Evolutionary conservation across 805 yeast species (phyloP), one percentile per base, ranked within the genome.

Genomic region (Monosporozyma unispora): DNA sequence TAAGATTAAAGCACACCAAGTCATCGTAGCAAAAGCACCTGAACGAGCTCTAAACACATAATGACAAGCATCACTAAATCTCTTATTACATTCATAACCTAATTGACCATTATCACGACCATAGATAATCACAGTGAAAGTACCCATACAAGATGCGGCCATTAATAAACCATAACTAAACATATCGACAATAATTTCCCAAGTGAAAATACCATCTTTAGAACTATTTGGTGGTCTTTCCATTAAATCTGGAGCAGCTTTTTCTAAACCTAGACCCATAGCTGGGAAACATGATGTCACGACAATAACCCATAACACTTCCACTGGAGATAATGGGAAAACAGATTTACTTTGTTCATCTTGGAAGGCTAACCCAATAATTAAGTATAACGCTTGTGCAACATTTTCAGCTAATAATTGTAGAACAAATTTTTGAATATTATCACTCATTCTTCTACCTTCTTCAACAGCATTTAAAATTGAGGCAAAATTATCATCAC

Each of bases 281-380:
- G 98, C 98, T 2, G 99, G 99, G 38, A 97, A 97, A 8, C 98
- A 97, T 66, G 95, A 97, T 88, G 95, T 91, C 48, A 91, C 77
- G 49, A 91, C 93, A 66, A 91, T 91, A 63, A 91, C 87, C 97
- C 98, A 91, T 60, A 91, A 72, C 56, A 91, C 93, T 73, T 91
- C 98, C 90, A 91, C 93, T 23, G 99, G 96, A 57, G 95, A 91
- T 57, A 91, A 75, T 6, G 99, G 97, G 71, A 87, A 87, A 5
- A 88, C 96, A 4, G 95, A 86, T 50, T 71, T 73, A 2, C 78
- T 81, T 37, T 76, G 69, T 0, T 67, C 38, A 61, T 88, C 90
- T 44, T 95, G 93, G 53, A 91, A 77, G 44, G 86, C 87, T 62
- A 91, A 80, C 51, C 90, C 72, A 3, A 96, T 86, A 12, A 96